Evolutionary conservation across 2,329 filamentous ascomycete genomes (phyloP).

Genomic region (Fusarium illudens): DNA sequence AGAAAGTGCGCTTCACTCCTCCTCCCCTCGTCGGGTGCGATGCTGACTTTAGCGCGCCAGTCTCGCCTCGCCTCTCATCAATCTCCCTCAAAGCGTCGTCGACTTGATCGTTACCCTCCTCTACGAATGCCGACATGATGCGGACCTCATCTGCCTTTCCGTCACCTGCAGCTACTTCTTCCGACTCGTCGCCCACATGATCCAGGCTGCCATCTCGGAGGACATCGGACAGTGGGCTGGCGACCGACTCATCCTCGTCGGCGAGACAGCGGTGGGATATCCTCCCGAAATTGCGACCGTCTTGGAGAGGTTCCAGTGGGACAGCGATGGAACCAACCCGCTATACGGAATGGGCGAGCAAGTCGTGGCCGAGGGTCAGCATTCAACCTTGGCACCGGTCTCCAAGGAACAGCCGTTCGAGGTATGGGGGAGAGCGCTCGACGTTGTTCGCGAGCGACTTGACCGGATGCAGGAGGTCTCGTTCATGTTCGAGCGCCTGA

Average conservation of each 20-base stretch:
- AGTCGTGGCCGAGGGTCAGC: not conserved
- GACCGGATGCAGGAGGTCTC: not conserved
- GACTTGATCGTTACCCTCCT: not conserved
- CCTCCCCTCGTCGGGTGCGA: not conserved
- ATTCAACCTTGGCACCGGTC: not conserved
- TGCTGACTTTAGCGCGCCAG: not conserved
- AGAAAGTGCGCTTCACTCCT: not conserved
- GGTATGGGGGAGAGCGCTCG: not conserved
- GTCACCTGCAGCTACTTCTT: slow-evolving; percentile 19
- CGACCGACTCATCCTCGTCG: slow-evolving; percentile 4
- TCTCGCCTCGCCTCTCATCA: not conserved
- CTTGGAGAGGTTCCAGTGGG: not conserved
- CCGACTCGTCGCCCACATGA: not conserved
- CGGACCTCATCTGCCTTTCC: slow-evolving; percentile 4
- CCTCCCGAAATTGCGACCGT: not conserved
- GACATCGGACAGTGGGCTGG: slow-evolving; percentile 7
- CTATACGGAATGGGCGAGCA: not conserved
- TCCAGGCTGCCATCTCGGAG: not conserved
- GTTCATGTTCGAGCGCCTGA: not conserved
- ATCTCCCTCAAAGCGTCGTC: slow-evolving; percentile 11
- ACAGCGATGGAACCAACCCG: not conserved
- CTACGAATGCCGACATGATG: not conserved
- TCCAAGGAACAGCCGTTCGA: not conserved
- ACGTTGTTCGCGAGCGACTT: not conserved
- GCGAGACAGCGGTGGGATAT: not conserved